A percentile compares a stretch with the other conserved stretches of the same genome.
These are phyloP conservation scores for Xylariaceae sp. DNA, from an alignment of 2,329 filamentous ascomycete species.

Conservation along the genomic window DNA sequence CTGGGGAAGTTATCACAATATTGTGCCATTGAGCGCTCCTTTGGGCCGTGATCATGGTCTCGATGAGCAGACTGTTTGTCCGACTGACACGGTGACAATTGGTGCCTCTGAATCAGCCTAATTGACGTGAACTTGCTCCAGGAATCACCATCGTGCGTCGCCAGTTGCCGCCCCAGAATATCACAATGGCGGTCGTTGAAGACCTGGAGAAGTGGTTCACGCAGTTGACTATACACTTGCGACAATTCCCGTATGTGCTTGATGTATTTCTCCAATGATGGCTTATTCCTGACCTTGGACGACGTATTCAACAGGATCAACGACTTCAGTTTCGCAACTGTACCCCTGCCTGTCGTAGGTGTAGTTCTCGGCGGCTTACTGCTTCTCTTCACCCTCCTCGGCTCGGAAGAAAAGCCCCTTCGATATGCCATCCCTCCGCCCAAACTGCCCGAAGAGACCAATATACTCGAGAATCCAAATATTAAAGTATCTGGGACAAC, in stretches of 20 bases:
- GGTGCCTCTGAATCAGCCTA: background rate
- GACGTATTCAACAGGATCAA: conserved; percentile 26
- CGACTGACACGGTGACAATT: conserved; percentile 1
- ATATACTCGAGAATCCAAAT: conserved; percentile 62
- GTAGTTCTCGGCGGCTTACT: conserved; percentile 31
- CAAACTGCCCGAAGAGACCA: conserved; percentile 62
- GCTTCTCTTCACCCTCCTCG: conserved; percentile 31
- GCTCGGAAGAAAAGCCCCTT: conserved; percentile 49
- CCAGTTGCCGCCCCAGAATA: background rate
- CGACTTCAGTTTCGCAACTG: conserved; percentile 24
- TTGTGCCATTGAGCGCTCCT: conserved; percentile 25
- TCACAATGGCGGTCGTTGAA: conserved; percentile 33
- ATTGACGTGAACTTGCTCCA: background rate
- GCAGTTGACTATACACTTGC: conserved; percentile 33
- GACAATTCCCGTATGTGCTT: conserved; percentile 38
- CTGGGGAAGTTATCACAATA: background rate
- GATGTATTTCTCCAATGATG: background rate
- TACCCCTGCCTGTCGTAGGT: conserved; percentile 27
- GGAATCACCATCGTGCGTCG: background rate
- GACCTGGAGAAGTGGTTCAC: conserved; percentile 37
- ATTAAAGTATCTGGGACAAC: conserved; percentile 70
- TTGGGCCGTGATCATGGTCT: conserved; percentile 16
- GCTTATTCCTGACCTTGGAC: conserved; percentile 2
- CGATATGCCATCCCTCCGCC: conserved; percentile 67
- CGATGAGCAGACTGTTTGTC: conserved; percentile 2